Evolutionary conservation across 1,284 basidiomycete species (phyloP).

Genomic region (Apiotrichum gracile): DNA sequence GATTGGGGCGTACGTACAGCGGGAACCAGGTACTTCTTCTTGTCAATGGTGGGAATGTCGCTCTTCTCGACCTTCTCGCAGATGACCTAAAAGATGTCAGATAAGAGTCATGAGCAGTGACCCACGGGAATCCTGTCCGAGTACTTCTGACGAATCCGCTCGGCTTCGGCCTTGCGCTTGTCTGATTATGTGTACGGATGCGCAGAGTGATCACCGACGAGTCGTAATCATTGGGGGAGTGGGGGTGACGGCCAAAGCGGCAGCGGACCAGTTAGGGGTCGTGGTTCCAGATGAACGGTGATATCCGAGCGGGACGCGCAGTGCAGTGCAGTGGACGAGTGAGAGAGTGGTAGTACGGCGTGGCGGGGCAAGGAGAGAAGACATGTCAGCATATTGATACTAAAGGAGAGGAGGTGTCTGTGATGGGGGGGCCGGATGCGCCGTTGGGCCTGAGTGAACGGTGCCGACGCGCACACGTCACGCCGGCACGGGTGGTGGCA

Average conservation of each 20-base stretch:
- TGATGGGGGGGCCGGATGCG: no score
- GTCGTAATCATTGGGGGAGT: neutral
- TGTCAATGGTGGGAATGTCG: slow-evolving; percentile 98
- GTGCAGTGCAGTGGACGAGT: neutral
- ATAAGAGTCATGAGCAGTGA: slow-evolving; percentile 18
- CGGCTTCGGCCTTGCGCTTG: slow-evolving; percentile 91
- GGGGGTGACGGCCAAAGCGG: no score
- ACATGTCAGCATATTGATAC: neutral
- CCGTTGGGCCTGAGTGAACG: no score
- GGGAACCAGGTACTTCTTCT: slow-evolving; percentile 99
- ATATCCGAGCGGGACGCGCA: no score
- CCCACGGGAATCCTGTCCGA: slow-evolving; percentile 94
- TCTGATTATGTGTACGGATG: slow-evolving; percentile 57
- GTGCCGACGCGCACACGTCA: no score
- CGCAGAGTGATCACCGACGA: neutral
- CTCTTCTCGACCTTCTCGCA: slow-evolving; percentile 99
- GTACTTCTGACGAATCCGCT: slow-evolving; percentile 97
- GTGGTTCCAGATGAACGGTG: no score
- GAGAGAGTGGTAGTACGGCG: no score
- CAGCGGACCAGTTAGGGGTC: no score
- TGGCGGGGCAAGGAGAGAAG: no score
- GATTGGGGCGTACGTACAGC: slow-evolving; percentile 55
- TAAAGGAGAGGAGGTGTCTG: no score
- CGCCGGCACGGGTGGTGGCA: neutral
- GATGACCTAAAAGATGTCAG: slow-evolving; percentile 67